A percentile compares a stretch with the other conserved stretches of the same genome.
Conservation (phyloP, 352 stramenopile species). For the Phytopythium vexans region DNA sequence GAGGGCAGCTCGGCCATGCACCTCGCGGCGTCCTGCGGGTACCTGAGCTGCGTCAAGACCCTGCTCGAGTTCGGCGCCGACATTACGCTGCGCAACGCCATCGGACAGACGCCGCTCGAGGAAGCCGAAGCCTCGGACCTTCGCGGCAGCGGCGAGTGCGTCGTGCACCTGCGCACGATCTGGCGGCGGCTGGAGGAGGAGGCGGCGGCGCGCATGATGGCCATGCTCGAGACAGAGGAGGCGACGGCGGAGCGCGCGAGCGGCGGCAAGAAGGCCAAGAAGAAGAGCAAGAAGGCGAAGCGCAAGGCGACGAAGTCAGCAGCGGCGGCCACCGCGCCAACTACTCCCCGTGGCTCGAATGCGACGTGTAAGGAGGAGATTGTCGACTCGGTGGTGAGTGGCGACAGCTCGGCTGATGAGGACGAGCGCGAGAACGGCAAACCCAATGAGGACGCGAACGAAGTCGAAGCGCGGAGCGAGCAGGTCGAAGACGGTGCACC, state of each 20-base stretch:
- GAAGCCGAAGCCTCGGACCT: slow-evolving; percentile 70
- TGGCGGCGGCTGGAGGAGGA: slow-evolving; percentile 79
- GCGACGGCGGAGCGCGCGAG: slow-evolving; percentile 9
- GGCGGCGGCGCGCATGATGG: slow-evolving; percentile 70
- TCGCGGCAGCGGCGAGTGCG: slow-evolving; percentile 49
- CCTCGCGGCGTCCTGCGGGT: slow-evolving; percentile 66
- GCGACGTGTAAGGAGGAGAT: slow-evolving; percentile 11
- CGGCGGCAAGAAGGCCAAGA: slow-evolving; percentile 53
- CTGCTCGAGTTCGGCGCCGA: slow-evolving; percentile 58
- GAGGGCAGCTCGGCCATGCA: slow-evolving; percentile 85
- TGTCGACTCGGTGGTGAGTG: slow-evolving; percentile 4
- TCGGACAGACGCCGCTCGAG: slow-evolving; percentile 78
- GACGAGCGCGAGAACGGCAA: slow-evolving; percentile 11
- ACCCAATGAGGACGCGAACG: slow-evolving; percentile 12
- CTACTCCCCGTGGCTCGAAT: background rate
- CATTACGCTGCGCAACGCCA: slow-evolving; percentile 74
- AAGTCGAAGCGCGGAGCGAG: background rate
- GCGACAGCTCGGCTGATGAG: slow-evolving; percentile 16
- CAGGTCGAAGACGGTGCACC: slow-evolving; percentile 4
- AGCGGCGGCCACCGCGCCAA: slow-evolving; percentile 17
- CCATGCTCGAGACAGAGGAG: slow-evolving; percentile 84
- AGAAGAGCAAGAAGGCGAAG: slow-evolving; percentile 76
- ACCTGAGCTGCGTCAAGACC: slow-evolving; percentile 70
- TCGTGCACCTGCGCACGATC: slow-evolving; percentile 52
- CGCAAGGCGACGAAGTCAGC: slow-evolving; percentile 34